Percentiles rank a stretch among this genome's conserved stretches.
These are phyloP conservation scores for Solanum commersonii DNA, from an alignment of 257 asterid species.

Conservation along the genomic window DNA sequence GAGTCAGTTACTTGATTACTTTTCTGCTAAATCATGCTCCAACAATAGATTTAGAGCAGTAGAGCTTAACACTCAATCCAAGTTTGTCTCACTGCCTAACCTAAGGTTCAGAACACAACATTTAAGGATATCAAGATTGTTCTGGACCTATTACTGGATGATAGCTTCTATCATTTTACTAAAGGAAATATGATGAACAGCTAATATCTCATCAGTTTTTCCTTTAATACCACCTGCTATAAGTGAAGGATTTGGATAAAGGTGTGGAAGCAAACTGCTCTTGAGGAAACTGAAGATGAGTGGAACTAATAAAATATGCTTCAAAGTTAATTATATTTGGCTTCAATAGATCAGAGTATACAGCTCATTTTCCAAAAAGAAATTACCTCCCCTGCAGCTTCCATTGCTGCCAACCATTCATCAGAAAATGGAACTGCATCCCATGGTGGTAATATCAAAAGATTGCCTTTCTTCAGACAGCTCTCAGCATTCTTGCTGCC, in stretches of 20 bases:
- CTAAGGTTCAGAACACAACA: not conserved
- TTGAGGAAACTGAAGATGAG: not conserved
- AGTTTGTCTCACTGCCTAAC: not conserved
- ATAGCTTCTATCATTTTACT: not conserved
- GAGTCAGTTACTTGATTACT: not conserved
- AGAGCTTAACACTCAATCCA: not conserved
- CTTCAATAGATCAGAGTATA: not conserved
- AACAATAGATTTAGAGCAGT: not conserved
- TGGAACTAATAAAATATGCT: not conserved
- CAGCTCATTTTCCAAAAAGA: not conserved
- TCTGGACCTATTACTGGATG: not conserved
- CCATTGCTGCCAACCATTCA: constrained; percentile 93
- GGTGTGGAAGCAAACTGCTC: not conserved
- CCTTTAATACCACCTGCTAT: not conserved
- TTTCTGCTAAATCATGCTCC: not conserved
- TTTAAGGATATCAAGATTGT: not conserved
- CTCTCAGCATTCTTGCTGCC: constrained; percentile 30
- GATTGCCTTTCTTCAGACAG: constrained; percentile 17
- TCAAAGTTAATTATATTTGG: not conserved
- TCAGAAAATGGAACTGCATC: constrained; percentile 87
- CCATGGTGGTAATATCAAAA: constrained; percentile 33
- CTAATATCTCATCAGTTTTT: not conserved
- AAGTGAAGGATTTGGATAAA: not conserved
- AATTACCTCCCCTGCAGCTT: constrained; percentile 98
- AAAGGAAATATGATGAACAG: not conserved